Conservation (phyloP, 106 monocot species). For the Posidonia australis region DNA sequence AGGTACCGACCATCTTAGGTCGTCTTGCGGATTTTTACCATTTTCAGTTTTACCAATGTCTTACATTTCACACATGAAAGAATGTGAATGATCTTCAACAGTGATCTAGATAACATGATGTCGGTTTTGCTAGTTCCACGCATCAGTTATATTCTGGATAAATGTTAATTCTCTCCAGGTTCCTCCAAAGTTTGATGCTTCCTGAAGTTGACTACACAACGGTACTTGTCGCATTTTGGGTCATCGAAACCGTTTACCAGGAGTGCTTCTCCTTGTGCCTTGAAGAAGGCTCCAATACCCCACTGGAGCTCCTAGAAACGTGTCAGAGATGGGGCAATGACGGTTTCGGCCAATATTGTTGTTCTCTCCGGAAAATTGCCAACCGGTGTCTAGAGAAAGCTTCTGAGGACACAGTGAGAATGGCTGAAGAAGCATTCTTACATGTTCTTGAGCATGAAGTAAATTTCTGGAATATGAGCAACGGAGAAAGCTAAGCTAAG, state of each 20-base stretch:
- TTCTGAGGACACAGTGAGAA: constrained; percentile 22
- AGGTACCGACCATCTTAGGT: constrained; percentile 23
- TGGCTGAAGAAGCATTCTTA: constrained; percentile 47
- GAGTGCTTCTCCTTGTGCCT: constrained; percentile 68
- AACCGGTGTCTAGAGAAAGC: constrained; percentile 53
- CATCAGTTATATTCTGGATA: not conserved
- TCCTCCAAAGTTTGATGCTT: constrained; percentile 43
- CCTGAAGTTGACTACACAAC: constrained; percentile 48
- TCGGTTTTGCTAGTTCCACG: not conserved
- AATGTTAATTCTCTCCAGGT: constrained; percentile 16
- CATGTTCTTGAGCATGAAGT: constrained; percentile 59
- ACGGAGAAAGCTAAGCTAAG: not conserved
- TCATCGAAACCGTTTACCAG: constrained; percentile 81
- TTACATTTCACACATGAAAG: not conserved
- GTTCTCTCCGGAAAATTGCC: constrained; percentile 45
- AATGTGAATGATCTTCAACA: not conserved
- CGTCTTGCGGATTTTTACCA: not conserved
- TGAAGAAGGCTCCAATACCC: constrained; percentile 43
- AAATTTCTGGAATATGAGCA: constrained; percentile 85
- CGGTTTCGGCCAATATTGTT: constrained; percentile 50
- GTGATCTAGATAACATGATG: not conserved
- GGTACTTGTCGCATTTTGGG: constrained; percentile 66
- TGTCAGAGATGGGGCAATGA: constrained; percentile 82
- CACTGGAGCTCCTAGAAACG: constrained; percentile 49
- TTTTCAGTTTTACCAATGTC: not conserved